Percentiles rank a stretch among this genome's conserved stretches.
Conservation (phyloP, 2,329 filamentous ascomycete species). For the Phaeosphaeria sp. region DNA sequence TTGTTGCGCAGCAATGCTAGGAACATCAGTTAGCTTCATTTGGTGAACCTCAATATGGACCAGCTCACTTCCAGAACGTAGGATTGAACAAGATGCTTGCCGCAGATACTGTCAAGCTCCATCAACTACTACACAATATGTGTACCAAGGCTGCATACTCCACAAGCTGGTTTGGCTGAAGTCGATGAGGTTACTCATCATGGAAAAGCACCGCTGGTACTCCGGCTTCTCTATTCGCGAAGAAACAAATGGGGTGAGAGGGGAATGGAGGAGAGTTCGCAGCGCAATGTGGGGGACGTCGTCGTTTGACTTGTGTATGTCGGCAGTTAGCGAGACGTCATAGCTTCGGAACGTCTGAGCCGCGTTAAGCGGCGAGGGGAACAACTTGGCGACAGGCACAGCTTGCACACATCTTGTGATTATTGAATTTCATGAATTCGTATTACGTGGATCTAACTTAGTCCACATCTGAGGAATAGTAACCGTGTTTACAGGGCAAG, state of each 20-base stretch:
- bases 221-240: background rate
- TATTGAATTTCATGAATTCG: background rate
- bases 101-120: constrained; percentile 70
- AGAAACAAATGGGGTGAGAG: background rate
- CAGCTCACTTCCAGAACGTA: constrained; percentile 93
- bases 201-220: background rate
- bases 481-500: background rate
- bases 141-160: constrained; percentile 42
- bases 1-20: constrained; percentile 81
- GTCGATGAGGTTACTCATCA: constrained; percentile 45
- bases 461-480: background rate
- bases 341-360: constrained; percentile 18
- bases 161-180: constrained; percentile 56
- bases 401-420: background rate
- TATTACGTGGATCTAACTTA: background rate
- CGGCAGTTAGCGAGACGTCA: constrained; percentile 38
- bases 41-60: background rate
- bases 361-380: background rate
- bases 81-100: constrained; percentile 91
- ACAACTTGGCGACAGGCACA: background rate
- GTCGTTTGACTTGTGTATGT: constrained; percentile 25
- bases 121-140: background rate
- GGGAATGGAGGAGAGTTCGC: constrained; percentile 3
- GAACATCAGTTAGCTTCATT: constrained; percentile 8
- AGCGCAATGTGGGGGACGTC: constrained; percentile 25